phyloP scores from a whole-genome alignment of 75 land plant genomes.

The Pinus tabuliformis region DNA sequence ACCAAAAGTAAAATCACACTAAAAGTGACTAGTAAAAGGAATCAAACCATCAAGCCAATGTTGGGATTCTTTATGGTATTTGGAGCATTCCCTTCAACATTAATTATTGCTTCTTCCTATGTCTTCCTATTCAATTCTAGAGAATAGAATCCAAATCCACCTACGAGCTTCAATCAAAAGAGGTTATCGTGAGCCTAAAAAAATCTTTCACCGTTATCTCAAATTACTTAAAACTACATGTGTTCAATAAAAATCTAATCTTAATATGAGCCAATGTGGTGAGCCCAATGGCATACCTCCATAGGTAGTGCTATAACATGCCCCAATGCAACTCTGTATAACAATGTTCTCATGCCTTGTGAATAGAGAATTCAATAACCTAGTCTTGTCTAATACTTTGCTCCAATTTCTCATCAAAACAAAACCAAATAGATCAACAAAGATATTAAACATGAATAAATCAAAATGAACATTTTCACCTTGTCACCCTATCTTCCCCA shows the following conservation, averaged over 20 bases:
- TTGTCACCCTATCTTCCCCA: too few relatives aligned
- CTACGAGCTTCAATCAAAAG: too few relatives aligned
- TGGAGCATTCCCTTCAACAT: constrained; percentile 58
- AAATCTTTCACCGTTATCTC: too few relatives aligned
- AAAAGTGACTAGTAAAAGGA: constrained; percentile 62
- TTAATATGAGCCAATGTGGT: too few relatives aligned
- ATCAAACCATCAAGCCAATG: constrained; percentile 86
- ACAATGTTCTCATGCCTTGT: constrained; percentile 87
- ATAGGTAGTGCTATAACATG: constrained; percentile 79
- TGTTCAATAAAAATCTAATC: too few relatives aligned
- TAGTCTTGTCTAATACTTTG: constrained; percentile 22
- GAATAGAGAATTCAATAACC: constrained; percentile 53
- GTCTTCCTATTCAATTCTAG: constrained; percentile 72
- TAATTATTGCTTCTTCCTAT: constrained; percentile 52
- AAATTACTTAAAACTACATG: too few relatives aligned
- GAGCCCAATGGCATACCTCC: too few relatives aligned
- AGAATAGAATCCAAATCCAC: constrained; percentile 90
- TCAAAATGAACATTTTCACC: too few relatives aligned
- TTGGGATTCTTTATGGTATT: constrained; percentile 64
- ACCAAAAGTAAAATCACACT: constrained; percentile 78
- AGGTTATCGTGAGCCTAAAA: too few relatives aligned
- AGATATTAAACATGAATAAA: too few relatives aligned
- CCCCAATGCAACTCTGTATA: too few relatives aligned
- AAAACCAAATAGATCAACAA: constrained; percentile 80
- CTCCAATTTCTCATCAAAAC: constrained; percentile 64